Conservation (phyloP, 2,329 filamentous ascomycete genomes). For the Pseudogymnoascus sp. region DNA sequence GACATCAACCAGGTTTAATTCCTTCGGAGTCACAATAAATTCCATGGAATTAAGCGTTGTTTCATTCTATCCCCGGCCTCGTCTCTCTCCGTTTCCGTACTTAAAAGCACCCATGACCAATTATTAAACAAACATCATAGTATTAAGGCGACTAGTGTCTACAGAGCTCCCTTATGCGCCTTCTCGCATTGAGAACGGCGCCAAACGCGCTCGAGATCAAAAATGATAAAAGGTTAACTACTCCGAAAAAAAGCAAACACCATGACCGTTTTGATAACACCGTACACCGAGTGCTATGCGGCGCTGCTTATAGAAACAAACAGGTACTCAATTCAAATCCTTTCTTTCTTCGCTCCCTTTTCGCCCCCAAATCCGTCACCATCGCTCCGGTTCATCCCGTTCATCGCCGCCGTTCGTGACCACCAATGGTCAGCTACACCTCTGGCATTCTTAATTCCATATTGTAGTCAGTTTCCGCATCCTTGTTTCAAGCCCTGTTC, state of each 20-base stretch:
- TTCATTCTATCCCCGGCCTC: neutral
- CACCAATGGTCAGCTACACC: neutral
- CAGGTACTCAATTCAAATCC: neutral
- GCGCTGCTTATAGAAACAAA: neutral
- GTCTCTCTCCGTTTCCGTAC: neutral
- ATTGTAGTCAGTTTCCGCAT: neutral
- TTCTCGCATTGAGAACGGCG: neutral
- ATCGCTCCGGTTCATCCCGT: neutral
- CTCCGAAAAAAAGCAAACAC: neutral
- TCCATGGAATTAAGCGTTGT: neutral
- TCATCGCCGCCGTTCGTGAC: neutral
- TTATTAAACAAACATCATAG: neutral
- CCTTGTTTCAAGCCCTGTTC: neutral
- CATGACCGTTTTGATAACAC: conserved; percentile 2
- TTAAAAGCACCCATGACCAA: neutral
- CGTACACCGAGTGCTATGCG: conserved; percentile 5
- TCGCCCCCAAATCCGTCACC: neutral
- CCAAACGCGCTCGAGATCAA: neutral
- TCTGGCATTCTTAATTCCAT: neutral
- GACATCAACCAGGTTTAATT: neutral
- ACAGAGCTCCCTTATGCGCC: neutral
- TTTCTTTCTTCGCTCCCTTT: neutral
- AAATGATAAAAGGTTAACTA: neutral
- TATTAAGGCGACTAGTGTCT: neutral
- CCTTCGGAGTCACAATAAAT: neutral